These are phyloP conservation scores for Coemansia sp. DNA, from an alignment of 192 early-diverging fungal species.

Conservation along the genomic window DNA sequence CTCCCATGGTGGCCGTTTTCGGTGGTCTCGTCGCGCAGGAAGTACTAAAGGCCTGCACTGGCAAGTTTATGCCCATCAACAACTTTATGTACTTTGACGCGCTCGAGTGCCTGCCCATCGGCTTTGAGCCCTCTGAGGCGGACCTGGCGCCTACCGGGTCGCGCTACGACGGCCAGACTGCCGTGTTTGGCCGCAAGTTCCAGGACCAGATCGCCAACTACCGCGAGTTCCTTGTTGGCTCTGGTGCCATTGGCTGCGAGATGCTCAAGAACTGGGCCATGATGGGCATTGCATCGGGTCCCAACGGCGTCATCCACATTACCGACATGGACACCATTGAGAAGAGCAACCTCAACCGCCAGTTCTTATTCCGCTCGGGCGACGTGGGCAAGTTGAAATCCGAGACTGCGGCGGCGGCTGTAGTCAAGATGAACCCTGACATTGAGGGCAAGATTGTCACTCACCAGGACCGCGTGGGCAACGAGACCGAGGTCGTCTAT, in stretches of 20 bases:
- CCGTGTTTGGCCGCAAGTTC: constrained; percentile 93
- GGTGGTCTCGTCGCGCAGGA: constrained; percentile 98
- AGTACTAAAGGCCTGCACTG: constrained; percentile 97
- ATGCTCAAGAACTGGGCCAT: constrained; percentile 99
- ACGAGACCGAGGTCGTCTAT: constrained; percentile 92
- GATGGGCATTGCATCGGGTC: constrained; percentile 86
- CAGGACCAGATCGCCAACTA: constrained; percentile 84
- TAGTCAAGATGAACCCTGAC: constrained; percentile 91
- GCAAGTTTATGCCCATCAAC: constrained; percentile 91
- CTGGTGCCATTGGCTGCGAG: constrained; percentile 99
- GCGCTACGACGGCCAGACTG: constrained; percentile 96
- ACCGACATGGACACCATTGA: constrained; percentile 99
- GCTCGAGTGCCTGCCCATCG: constrained; percentile 89
- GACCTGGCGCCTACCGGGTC: constrained; percentile 77
- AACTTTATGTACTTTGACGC: constrained; percentile 98
- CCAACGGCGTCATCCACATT: constrained; percentile 78
- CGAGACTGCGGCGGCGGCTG: constrained; percentile 83
- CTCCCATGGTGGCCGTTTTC: constrained; percentile 95
- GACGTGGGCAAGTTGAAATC: constrained; percentile 96
- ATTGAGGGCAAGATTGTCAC: constrained; percentile 66
- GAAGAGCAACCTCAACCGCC: constrained; percentile 98
- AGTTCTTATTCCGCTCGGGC: constrained; percentile 93
- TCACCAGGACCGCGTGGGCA: constrained; percentile 93
- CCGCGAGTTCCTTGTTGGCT: constrained; percentile 94
- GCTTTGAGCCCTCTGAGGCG: constrained; percentile 66